These are phyloP conservation scores for Pestalotiopsis sp. DNA, from an alignment of 2,329 filamentous ascomycete genomes.

Conservation along the genomic window DNA sequence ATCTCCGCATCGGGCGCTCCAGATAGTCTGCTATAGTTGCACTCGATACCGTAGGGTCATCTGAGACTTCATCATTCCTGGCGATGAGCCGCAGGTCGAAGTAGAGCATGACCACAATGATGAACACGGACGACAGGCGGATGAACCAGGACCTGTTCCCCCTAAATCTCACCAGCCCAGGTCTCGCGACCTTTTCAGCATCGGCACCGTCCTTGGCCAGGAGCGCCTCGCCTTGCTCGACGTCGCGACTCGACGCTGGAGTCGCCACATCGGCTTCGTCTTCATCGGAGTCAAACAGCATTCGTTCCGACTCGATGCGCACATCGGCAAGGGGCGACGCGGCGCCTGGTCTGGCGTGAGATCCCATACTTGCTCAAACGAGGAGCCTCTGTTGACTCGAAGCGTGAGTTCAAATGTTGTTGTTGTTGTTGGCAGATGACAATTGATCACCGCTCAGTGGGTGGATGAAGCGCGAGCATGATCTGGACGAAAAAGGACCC, in stretches of 20 bases:
- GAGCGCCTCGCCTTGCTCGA: conserved; percentile 16
- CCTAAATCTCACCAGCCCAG: background rate
- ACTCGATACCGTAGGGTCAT: background rate
- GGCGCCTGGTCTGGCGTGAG: conserved; percentile 4
- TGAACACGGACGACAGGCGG: conserved; percentile 12
- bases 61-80: background rate
- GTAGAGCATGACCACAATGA: conserved; percentile 12
- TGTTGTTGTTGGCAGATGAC: background rate
- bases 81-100: conserved; percentile 15
- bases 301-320: conserved; percentile 8
- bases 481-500: background rate
- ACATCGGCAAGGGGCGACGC: conserved; percentile 1
- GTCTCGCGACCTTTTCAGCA: conserved; percentile 12
- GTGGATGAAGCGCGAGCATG: background rate
- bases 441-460: background rate
- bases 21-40: background rate
- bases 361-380: background rate
- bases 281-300: conserved; percentile 9
- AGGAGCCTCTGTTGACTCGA: background rate
- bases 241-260: conserved; percentile 9
- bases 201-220: conserved; percentile 11
- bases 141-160: conserved; percentile 18
- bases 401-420: background rate
- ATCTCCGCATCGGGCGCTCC: conserved; percentile 16
- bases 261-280: background rate